Conservation (phyloP, 257 asterid genomes). For the Fraxinus americana region DNA sequence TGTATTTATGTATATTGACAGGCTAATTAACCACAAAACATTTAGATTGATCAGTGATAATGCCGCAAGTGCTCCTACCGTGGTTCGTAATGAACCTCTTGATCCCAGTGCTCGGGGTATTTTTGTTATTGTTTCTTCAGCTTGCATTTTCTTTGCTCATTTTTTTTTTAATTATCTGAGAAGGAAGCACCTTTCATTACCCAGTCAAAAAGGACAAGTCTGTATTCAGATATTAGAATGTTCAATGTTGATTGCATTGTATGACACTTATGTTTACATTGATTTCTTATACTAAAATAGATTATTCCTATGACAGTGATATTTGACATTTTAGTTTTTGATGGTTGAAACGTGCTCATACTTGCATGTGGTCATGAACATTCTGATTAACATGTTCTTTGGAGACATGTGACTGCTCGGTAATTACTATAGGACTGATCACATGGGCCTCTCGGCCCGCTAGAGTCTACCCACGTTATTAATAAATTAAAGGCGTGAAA, state of each 20-base stretch:
- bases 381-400: not conserved
- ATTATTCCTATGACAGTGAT: not conserved
- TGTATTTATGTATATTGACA: constrained; percentile 38
- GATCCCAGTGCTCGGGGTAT: constrained; percentile 86
- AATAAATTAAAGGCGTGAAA: constrained; percentile 10
- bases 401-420: constrained; percentile 18
- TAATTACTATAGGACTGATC: constrained; percentile 7
- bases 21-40: constrained; percentile 89
- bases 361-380: constrained; percentile 5
- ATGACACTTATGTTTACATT: constrained; percentile 17
- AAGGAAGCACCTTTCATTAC: constrained; percentile 23
- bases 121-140: constrained; percentile 26
- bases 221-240: constrained; percentile 16
- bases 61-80: constrained; percentile 56
- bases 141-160: constrained; percentile 17
- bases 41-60: constrained; percentile 83
- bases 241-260: constrained; percentile 20
- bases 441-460: not conserved
- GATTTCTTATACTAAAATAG: not conserved
- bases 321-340: not conserved
- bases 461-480: constrained; percentile 13
- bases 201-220: constrained; percentile 14
- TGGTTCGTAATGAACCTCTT: constrained; percentile 65
- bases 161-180: constrained; percentile 10
- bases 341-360: not conserved